Evolutionary conservation across 768 basidiomycete species (phyloP), one percentile per base, ranked within the genome.

Genomic region (Pisolithus microcarpus): DNA sequence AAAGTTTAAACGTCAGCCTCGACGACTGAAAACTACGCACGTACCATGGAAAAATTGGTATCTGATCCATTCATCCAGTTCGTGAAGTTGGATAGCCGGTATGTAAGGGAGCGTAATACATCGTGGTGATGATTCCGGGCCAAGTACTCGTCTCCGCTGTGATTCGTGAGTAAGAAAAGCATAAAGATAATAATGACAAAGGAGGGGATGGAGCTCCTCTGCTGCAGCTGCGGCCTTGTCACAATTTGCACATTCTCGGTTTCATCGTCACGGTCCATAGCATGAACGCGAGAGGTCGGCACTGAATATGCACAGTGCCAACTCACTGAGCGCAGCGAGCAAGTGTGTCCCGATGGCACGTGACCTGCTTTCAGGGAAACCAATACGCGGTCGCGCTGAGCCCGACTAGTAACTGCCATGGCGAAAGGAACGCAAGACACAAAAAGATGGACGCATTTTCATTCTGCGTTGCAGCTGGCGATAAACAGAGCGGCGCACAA

Each of bases 81-180:
- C 1, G 84, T 82, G 59, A 78, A 91, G 63, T 90, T 87, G n/a
- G 76, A 76, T 11, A 82, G 65, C 54, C 87, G 80, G 59, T 78
- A 72, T 30, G 73, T 73, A 52, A 89, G 64, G 7, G 73, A 73
- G 28, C 73, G 69, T 5, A 91, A 61, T n/a, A 80, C 71, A 54
- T 87, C 79, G 61, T 85, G 74, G 63, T 85, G 86, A 51, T 81
- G 80, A 57, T 77, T 79, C 52, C 80, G 72, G 15, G 78, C 75
- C 5, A 81, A 68, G 52, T 78, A 79, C 60, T 86, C 84, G 58
- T 87, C 86, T 7, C 78, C 76, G 53, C 76, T 82, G 53, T 84
- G 82, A 58, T 82, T 88, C 43, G 84, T 86, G 65, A 91, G 78
- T 79, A 91, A 75, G 67, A 85, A 89, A 24, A 91, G 71, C 61